Percentiles rank a stretch among this genome's conserved stretches.
Evolutionary conservation across 176 grass and related monocot genomes (phyloP).

Genomic region (Themeda triandra): DNA sequence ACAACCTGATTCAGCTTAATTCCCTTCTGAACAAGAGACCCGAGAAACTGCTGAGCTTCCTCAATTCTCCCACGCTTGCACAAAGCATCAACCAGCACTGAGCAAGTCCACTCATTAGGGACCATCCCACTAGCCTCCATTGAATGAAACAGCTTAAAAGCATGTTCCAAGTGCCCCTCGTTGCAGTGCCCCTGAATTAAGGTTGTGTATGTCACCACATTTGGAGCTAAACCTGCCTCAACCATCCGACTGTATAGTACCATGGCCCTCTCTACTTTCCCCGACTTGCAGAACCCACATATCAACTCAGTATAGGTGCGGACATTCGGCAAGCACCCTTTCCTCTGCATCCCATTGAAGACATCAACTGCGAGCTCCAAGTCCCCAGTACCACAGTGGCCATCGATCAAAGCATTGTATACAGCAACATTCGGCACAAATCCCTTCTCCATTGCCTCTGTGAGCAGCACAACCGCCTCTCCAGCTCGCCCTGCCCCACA

Average conservation of each 20-base stretch:
- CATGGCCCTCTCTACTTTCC: conserved; percentile 79
- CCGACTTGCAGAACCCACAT: conserved; percentile 60
- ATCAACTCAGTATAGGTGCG: conserved; percentile 76
- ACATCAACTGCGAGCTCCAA: conserved; percentile 48
- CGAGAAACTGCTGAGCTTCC: conserved; percentile 62
- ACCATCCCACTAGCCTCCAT: conserved; percentile 57
- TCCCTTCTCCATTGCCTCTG: conserved; percentile 37
- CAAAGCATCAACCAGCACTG: conserved; percentile 67
- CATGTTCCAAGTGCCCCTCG: conserved; percentile 50
- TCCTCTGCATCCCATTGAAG: conserved; percentile 50
- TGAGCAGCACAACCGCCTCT: conserved; percentile 63
- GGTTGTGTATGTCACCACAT: conserved; percentile 69
- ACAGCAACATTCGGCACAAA: conserved; percentile 70
- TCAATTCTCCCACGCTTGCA: conserved; percentile 59
- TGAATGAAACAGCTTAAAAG: conserved; percentile 60
- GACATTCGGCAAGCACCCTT: conserved; percentile 43
- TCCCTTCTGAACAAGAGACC: conserved; percentile 54
- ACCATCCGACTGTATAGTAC: conserved; percentile 65
- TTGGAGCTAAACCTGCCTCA: conserved; percentile 48
- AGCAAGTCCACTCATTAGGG: conserved; percentile 85
- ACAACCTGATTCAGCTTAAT: conserved; percentile 56
- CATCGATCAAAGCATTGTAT: conserved; percentile 82
- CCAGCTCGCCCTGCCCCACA: conserved; percentile 50
- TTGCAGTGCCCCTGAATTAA: conserved; percentile 84
- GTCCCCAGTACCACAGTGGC: conserved; percentile 67